Conservation (phyloP, 1,139 yeast genomes). For the Geotrichum aggregatum region DNA sequence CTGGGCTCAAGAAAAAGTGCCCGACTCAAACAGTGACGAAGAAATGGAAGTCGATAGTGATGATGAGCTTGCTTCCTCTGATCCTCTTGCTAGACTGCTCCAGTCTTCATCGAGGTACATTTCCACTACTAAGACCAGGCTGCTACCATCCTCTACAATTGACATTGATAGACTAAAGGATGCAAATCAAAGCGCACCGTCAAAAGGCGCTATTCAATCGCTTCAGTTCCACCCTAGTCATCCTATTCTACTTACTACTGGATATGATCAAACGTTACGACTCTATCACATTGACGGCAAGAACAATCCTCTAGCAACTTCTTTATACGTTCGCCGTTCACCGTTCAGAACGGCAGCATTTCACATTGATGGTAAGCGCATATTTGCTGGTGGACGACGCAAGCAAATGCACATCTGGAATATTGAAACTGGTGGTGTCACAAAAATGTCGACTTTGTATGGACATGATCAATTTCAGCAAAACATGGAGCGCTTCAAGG, state of each 20-base stretch:
- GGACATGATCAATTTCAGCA: slow-evolving; percentile 84
- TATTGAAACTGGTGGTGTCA: slow-evolving; percentile 66
- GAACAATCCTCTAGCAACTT: slow-evolving; percentile 71
- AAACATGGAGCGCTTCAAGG: slow-evolving; percentile 80
- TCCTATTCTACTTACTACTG: slow-evolving; percentile 83
- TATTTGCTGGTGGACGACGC: slow-evolving; percentile 89
- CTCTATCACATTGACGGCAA: slow-evolving; percentile 92
- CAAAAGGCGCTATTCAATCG: slow-evolving; percentile 78
- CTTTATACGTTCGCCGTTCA: slow-evolving; percentile 69
- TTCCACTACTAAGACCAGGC: slow-evolving; percentile 44
- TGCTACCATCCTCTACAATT: slow-evolving; percentile 66
- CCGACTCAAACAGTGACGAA: slow-evolving; percentile 29
- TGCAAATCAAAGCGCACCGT: slow-evolving; percentile 66
- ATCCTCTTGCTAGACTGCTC: slow-evolving; percentile 54
- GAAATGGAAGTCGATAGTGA: slow-evolving; percentile 38
- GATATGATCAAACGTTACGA: slow-evolving; percentile 84
- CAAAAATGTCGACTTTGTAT: slow-evolving; percentile 81
- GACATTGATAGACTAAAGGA: slow-evolving; percentile 79
- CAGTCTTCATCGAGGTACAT: slow-evolving; percentile 56
- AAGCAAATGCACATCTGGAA: slow-evolving; percentile 92
- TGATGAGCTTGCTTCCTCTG: slow-evolving; percentile 40
- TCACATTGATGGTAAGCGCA: slow-evolving; percentile 51
- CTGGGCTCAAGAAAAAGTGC: slow-evolving; percentile 55
- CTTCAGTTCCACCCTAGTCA: slow-evolving; percentile 80
- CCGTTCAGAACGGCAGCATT: slow-evolving; percentile 78